Evolutionary conservation across 2,329 filamentous ascomycete species (phyloP).

Genomic region (Fusarium sulawesiense): DNA sequence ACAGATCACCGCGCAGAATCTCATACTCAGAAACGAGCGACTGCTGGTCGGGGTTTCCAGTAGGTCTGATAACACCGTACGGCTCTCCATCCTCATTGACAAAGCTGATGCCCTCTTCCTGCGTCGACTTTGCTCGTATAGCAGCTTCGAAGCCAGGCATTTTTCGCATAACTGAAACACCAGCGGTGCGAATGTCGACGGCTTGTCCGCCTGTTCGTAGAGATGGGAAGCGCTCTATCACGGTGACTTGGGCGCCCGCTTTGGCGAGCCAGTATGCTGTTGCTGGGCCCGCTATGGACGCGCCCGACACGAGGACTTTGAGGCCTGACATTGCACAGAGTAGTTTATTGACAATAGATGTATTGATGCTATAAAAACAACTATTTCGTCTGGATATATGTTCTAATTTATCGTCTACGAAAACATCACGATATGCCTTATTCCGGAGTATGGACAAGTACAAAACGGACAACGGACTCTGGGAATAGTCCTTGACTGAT

Average conservation of each 20-base stretch:
- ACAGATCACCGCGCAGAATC: slow-evolving; percentile 18
- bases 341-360: background rate
- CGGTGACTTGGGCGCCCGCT: slow-evolving; percentile 49
- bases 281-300: slow-evolving; percentile 49
- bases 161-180: slow-evolving; percentile 53
- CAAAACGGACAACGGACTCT: slow-evolving; percentile 16
- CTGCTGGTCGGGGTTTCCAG: slow-evolving; percentile 18
- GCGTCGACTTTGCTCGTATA: slow-evolving; percentile 5
- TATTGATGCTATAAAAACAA: background rate
- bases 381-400: no score
- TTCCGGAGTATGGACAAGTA: slow-evolving; percentile 8
- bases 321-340: slow-evolving; percentile 28
- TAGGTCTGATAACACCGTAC: slow-evolving; percentile 10
- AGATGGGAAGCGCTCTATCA: slow-evolving; percentile 54
- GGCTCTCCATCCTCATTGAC: slow-evolving; percentile 4
- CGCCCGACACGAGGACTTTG: slow-evolving; percentile 47
- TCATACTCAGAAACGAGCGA: slow-evolving; percentile 25
- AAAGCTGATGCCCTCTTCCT: slow-evolving; percentile 23
- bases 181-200: slow-evolving; percentile 53
- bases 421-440: background rate
- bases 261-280: slow-evolving; percentile 48
- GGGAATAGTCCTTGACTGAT: slow-evolving; percentile 6
- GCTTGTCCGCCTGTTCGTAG: slow-evolving; percentile 52
- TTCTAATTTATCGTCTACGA: background rate
- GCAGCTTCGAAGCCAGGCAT: slow-evolving; percentile 51